Conservation (phyloP, 768 basidiomycete genomes). For the Hypsizygus marmoreus region DNA sequence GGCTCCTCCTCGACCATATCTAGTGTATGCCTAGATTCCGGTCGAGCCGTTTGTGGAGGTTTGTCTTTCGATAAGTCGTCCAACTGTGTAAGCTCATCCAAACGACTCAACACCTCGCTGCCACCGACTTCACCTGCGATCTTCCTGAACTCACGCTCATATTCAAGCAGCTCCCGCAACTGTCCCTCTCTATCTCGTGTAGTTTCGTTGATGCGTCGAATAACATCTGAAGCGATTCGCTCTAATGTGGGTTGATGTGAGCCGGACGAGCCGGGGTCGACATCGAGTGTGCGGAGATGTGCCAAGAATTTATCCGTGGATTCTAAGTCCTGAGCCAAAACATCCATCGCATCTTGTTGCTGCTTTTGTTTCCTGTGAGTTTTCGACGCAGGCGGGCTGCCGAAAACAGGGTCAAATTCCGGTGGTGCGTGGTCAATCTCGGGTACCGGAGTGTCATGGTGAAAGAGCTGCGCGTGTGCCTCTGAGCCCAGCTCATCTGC, state of each 20-base stretch:
- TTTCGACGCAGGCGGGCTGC: conserved; percentile 34
- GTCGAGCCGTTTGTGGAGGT: conserved; percentile 15
- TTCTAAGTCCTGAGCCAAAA: conserved; percentile 72
- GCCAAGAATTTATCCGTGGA: conserved; percentile 77
- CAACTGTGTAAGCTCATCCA: conserved; percentile 61
- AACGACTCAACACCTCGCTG: conserved; percentile 64
- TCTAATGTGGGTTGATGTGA: conserved; percentile 57
- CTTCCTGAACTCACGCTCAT: conserved; percentile 77
- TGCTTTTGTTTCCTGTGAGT: conserved; percentile 28
- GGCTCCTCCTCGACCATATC: conserved; percentile 43
- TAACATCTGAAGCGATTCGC: conserved; percentile 70
- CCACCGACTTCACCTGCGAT: conserved; percentile 81
- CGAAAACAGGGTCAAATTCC: conserved; percentile 50
- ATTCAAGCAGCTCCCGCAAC: conserved; percentile 75
- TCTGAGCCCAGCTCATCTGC: conserved; percentile 41
- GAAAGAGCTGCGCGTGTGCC: conserved; percentile 30
- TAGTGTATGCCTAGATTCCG: conserved; percentile 24
- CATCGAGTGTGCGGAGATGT: conserved; percentile 71
- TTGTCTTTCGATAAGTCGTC: conserved; percentile 45
- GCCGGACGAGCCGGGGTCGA: conserved; percentile 40
- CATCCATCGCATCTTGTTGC: conserved; percentile 66
- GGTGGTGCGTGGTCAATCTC: conserved; percentile 30
- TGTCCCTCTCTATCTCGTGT: conserved; percentile 79
- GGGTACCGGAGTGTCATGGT: conserved; percentile 23
- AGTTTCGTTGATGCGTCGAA: conserved; percentile 75